A percentile compares a stretch with the other conserved stretches of the same genome.
These are phyloP conservation scores for Phytophthora constricta DNA, from an alignment of 352 stramenopile species.

Conservation along the genomic window DNA sequence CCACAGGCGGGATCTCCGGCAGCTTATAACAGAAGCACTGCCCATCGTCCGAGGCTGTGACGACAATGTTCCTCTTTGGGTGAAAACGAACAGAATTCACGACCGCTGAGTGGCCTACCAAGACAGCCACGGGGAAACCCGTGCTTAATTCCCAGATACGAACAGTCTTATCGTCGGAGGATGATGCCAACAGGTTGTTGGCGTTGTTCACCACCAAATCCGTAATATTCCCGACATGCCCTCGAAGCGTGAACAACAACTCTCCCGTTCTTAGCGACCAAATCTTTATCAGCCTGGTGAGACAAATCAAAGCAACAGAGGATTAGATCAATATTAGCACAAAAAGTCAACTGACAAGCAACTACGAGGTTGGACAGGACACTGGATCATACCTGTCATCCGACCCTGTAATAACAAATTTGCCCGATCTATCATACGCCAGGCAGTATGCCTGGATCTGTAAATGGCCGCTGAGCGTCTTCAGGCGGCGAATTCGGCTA, in stretches of 20 bases:
- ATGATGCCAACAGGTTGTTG: constrained; percentile 85
- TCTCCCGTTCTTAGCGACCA: constrained; percentile 92
- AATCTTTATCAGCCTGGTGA: constrained; percentile 93
- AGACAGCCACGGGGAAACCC: constrained; percentile 82
- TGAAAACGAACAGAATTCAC: constrained; percentile 91
- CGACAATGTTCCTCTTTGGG: constrained; percentile 83
- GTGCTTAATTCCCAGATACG: constrained; percentile 89
- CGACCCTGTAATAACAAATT: constrained; percentile 97
- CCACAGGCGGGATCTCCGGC: constrained; percentile 62
- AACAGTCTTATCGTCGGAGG: constrained; percentile 90
- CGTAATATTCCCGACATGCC: constrained; percentile 90
- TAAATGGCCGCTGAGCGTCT: constrained; percentile 93
- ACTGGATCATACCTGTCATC: constrained; percentile 92
- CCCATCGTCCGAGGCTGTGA: constrained; percentile 94
- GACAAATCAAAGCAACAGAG: constrained; percentile 12
- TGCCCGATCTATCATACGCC: constrained; percentile 94
- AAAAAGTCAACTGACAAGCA: too few relatives aligned
- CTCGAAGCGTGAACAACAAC: constrained; percentile 81
- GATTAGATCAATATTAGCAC: background rate
- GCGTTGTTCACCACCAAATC: constrained; percentile 88
- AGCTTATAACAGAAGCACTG: constrained; percentile 92
- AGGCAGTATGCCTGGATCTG: constrained; percentile 96
- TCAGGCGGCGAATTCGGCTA: constrained; percentile 77
- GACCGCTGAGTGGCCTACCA: constrained; percentile 86
- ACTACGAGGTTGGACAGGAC: too few relatives aligned